Evolutionary conservation across 305 asterid genomes (phyloP).

Genomic region (Solanum hybrid): DNA sequence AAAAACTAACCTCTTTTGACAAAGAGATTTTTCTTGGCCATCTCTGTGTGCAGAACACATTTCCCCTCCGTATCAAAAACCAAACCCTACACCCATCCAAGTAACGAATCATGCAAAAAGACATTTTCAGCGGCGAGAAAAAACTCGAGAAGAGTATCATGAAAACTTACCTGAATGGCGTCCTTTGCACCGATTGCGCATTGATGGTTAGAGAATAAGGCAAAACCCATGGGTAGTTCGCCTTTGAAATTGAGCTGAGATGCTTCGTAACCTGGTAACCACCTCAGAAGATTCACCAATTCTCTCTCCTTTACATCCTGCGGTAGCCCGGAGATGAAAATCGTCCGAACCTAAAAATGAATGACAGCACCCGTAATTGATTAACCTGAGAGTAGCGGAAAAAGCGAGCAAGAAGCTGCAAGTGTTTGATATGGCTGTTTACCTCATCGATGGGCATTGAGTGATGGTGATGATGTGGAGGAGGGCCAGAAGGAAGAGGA

Average conservation of each 20-base stretch:
- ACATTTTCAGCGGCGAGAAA: neutral
- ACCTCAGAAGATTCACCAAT: slow-evolving; percentile 83
- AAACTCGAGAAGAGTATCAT: neutral
- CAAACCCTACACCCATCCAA: slow-evolving; percentile 51
- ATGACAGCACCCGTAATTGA: neutral
- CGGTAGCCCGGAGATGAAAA: slow-evolving; percentile 94
- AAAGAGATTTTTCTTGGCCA: slow-evolving; percentile 98
- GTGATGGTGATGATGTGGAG: slow-evolving; percentile 35
- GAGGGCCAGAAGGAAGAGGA: slow-evolving; percentile 50
- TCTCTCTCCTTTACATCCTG: slow-evolving; percentile 99
- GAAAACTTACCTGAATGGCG: slow-evolving; percentile 55
- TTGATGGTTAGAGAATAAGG: slow-evolving; percentile 64
- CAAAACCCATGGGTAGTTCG: slow-evolving; percentile 90
- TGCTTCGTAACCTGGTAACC: slow-evolving; percentile 99
- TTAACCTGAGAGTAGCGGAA: neutral
- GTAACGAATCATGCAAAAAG: neutral
- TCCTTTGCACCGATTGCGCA: slow-evolving; percentile 89
- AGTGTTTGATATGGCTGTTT: neutral
- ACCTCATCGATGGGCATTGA: slow-evolving; percentile 72
- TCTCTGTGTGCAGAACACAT: slow-evolving; percentile 88
- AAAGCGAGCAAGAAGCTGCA: neutral
- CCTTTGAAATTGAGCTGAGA: slow-evolving; percentile 97
- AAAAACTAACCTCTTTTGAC: slow-evolving; percentile 77
- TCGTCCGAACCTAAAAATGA: slow-evolving; percentile 60
- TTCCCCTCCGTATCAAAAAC: slow-evolving; percentile 80